Evolutionary conservation across 228 moss, liverwort and hornwort species (phyloP), one percentile per base, ranked within the genome.

Genomic region (Sphagnum fallax): DNA sequence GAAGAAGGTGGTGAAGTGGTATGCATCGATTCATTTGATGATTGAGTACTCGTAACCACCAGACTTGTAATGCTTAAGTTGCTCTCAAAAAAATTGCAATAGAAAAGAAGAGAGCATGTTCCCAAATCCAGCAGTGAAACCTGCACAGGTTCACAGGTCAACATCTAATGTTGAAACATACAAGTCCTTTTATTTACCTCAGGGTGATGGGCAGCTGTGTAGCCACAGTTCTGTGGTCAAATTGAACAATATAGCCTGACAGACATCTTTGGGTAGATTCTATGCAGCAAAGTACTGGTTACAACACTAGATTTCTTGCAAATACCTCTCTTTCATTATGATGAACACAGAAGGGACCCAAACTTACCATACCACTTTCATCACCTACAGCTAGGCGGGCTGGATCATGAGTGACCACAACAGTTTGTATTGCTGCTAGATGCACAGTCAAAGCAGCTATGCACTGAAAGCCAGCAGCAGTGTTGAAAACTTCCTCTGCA

Each of bases 361-460:
- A 60, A 73, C 81, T 57, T 71, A 96, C 95, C 88, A 77, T 87
- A 70, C 95, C 92, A 73, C 75, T 81, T 77, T 81, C 80, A 77
- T 96, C 95, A 60, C 92, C 95, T 53, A 86, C 78, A 67, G 89
- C 95, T 74, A 96, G 68, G 65, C 85, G 85, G 76, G 63, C 71
- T 75, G 81, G 79, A 75, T 79, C 81, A 69, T 78, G 77, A 62
- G 92, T 87, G 78, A 92, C 73, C 64, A 83, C 78, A 70, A 96
- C 68, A 67, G 78, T 74, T 61, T 64, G 75, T 59, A 96, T 88
- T 62, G 89, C 63, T 76, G 84, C 81, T 80, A 81, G 73, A 67
- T 96, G 95, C 51, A 86, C n/a, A 66, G 76, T 82, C 73, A 89
- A 67, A 61, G 82, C 76, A 51, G 82, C 72, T 72, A 86, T 84